Base-by-base conservation (phyloP, 495 filamentous ascomycete genomes). In the Xylaria grammica region DNA sequence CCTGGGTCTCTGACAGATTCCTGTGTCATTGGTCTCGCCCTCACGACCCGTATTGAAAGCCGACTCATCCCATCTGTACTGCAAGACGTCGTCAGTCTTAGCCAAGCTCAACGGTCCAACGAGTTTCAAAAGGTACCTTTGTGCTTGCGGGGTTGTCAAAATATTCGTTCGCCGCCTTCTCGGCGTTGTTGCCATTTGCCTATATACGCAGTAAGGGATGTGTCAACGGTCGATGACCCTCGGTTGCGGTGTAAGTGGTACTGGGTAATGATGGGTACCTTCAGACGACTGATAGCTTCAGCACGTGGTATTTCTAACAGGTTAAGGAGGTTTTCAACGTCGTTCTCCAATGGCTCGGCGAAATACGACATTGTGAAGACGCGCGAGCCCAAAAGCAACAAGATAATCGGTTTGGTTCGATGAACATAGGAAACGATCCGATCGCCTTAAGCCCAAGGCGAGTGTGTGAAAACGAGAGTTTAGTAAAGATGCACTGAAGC, bases 11-110 rank as follows among this genome's bases (percentile, higher is more conserved):
- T 56, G 46, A 79, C 75, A 73, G 60, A 75, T 72, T 51, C 70
- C 70, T 13, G 71, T 48, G 46, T 68, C 68, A 19, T 74, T 71
- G 15, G 40, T 42, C 38, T 63, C 68, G 11, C 82, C 84, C 55
- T 85, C 79, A 48, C 82, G 77, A 63, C 75, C 78, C 32, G 73
- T 73, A 27, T 62, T 72, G 38, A 84, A 86, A 13, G 70, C 74
- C 15, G 52, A 68, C 48, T 86, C 84, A 42, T 84, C 78, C 83
- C 83, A 84, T 8, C 60, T 67, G 51, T 81, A 81, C 79, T 80
- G 52, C 34, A 54, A 45, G 36, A 30, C 17, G 50, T 72, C 48
- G 72, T 76, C 36, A 75, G 71, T 32, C 40, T 34, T 36, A 40
- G 36, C 24, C 32, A 58, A 4, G 32, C 45, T 22, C 19, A 40